Base-by-base conservation (phyloP, 1,284 basidiomycete genomes). In the Cutaneotrichosporon cavernicola region DNA sequence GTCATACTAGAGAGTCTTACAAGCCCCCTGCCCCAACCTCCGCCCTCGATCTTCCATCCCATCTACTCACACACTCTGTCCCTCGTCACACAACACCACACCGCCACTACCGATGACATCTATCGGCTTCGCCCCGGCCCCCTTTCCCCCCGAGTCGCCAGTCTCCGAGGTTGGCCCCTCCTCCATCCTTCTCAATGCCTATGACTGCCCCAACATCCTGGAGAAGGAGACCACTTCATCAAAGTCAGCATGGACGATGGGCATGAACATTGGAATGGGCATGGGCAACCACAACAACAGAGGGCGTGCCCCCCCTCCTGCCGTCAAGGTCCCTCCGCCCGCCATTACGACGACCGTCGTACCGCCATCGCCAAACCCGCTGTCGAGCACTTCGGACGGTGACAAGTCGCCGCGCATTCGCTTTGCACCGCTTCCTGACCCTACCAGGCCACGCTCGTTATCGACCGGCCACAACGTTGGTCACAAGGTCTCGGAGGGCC, bases 381-480 rank as follows among this genome's bases (percentile, higher is more conserved):
- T n/a, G 8, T 16, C 40, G n/a, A 43, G 43, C 26, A 53, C 49
- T 7, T 53, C 60, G 16, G 38, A 61, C 26, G 53, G 60, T 7
- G 57, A 40, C 32, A 26, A 59, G 46, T 64, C 65, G 11, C 67
- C 67, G 6, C 60, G 63, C 14, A 81, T 81, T 64, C 70, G 80
- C 18, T 81, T 81, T 51, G 80, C 80, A 1, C 80, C 80, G 1
- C 70, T 81, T 4, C 80, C 80, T 21, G 77, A 79, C 65, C 78
- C 80, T 1, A 62, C 70, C 50, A 62, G 76, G 31, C 76, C 76
- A 8, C 69, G 80, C 10, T 78, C 76, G 14, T 68, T 79, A 5
- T 78, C 76, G 14, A 79, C 64, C 3, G 79, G 78, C 10, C 63
- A 70, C 51, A 78, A 79, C 46, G 65, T 78, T 32, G 74, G 60